Percentiles rank a stretch among this genome's conserved stretches.
Evolutionary conservation across 2,329 filamentous ascomycete species (phyloP).

Genomic region (Podosphaera leucotricha): DNA sequence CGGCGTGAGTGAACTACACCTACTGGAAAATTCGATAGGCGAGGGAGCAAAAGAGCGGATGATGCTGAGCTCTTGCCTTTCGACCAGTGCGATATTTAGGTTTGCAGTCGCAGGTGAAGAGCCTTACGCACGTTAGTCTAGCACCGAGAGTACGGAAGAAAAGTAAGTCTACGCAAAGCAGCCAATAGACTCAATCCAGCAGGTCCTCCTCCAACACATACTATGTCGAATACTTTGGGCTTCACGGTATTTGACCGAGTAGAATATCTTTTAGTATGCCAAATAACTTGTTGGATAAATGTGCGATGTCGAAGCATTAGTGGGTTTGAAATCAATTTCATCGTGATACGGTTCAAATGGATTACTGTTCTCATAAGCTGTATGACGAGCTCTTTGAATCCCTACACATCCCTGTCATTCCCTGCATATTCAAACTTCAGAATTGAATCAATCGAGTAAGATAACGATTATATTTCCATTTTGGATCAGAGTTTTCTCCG

Average conservation of each 20-base stretch:
- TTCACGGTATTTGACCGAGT: conserved; percentile 2
- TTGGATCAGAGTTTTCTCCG: no score
- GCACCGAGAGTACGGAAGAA: not conserved
- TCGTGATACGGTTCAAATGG: conserved; percentile 9
- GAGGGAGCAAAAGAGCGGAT: conserved; percentile 42
- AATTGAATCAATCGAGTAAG: no score
- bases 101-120: conserved; percentile 50
- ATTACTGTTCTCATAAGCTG: no score
- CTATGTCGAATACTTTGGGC: conserved; percentile 16
- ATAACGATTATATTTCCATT: no score
- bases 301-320: no score
- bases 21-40: conserved; percentile 58
- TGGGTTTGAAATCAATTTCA: no score
- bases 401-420: no score
- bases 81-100: conserved; percentile 69
- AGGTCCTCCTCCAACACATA: conserved; percentile 17
- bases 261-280: conserved; percentile 9
- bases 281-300: conserved; percentile 10
- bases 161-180: conserved; percentile 39
- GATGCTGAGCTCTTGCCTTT: conserved; percentile 63
- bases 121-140: conserved; percentile 23
- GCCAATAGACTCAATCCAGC: conserved; percentile 61
- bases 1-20: conserved; percentile 85
- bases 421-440: no score
- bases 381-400: no score